Base-by-base conservation (phyloP, 805 yeast genomes). In the Kluyveromyces lactis region DNA sequence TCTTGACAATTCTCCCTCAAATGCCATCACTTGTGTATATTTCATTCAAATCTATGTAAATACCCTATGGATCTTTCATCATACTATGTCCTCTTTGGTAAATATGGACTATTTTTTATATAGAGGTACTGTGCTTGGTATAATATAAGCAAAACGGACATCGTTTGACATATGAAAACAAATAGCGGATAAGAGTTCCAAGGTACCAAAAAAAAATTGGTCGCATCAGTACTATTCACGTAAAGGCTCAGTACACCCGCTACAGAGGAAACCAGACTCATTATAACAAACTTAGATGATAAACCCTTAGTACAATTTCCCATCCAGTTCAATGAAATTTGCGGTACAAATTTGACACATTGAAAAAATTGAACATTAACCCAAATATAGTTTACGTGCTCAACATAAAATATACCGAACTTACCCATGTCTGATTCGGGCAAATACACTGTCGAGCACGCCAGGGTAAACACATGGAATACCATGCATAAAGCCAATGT, bases 311-410 rank as follows among this genome's bases (percentile, higher is more conserved):
- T 58, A 16, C 56, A 56, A 28, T 42, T 34, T 11, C 60, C 63
- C 53, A 63, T 49, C 64, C 66, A 67, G 45, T 67, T 69, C 39
- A 68, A 44, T 8, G 60, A 48, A 2, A 68, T 35, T 36, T 72
- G 77, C 0, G 79, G 77, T 3, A 62, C 19, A 31, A 60, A 52
- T 38, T 58, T 58, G 18, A 63, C 30, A 2, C 55, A 26, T 2
- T 46, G 45, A 0, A 58, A 21, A 8, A 54, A 6, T 26, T 58
- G 57, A 9, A 60, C 57, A 1, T 57, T 30, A 0, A 66, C 42
- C 75, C 74, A 70, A 3, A 68, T 9, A 32, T 45, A 62, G 39
- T 71, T 71, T 3, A 68, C 43, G 24, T 66, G 53, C 43, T 74
- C 79, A 16, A 72, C 44, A 19, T 52, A 48, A 37, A 55, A 60